Percentiles rank a stretch among this genome's conserved stretches.
Evolutionary conservation across 345 rosid genomes (phyloP).

Genomic region (Geranium brycei): DNA sequence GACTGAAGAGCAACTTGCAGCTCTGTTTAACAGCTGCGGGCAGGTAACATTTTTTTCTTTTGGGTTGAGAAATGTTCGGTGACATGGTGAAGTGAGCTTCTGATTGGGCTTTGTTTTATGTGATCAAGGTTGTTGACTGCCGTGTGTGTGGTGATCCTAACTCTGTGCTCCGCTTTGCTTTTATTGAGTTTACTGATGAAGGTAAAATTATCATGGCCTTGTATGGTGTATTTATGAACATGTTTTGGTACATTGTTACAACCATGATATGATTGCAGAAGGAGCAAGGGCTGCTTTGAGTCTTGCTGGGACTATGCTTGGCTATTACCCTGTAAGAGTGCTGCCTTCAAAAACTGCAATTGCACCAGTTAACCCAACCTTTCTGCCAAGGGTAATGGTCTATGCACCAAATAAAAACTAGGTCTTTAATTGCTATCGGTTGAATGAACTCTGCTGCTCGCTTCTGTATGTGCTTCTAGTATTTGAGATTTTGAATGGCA

Average conservation of each 20-base stretch:
- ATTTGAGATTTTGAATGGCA: neutral
- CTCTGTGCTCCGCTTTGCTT: conserved; percentile 89
- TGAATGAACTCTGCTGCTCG: neutral
- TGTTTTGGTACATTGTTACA: conserved; percentile 7
- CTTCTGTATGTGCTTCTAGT: neutral
- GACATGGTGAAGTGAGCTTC: conserved; percentile 5
- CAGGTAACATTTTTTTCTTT: conserved; percentile 31
- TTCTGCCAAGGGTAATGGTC: conserved; percentile 71
- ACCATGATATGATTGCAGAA: conserved; percentile 36
- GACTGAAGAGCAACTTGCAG: conserved; percentile 90
- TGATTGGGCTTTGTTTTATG: conserved; percentile 3
- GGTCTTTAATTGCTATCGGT: neutral
- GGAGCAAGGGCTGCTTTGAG: conserved; percentile 79
- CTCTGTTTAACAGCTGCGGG: conserved; percentile 68
- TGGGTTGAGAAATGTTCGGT: neutral
- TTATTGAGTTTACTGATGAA: conserved; percentile 84
- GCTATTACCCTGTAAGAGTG: conserved; percentile 84
- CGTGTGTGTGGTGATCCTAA: conserved; percentile 94
- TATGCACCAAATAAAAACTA: neutral
- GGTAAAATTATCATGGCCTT: conserved; percentile 29
- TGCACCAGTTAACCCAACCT: conserved; percentile 98
- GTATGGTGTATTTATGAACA: conserved; percentile 8
- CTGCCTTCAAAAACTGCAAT: conserved; percentile 98
- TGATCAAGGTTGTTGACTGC: conserved; percentile 60
- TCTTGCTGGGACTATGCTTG: conserved; percentile 84